phyloP scores from a whole-genome alignment of 768 basidiomycete genomes.

The Pisolithus albus region DNA sequence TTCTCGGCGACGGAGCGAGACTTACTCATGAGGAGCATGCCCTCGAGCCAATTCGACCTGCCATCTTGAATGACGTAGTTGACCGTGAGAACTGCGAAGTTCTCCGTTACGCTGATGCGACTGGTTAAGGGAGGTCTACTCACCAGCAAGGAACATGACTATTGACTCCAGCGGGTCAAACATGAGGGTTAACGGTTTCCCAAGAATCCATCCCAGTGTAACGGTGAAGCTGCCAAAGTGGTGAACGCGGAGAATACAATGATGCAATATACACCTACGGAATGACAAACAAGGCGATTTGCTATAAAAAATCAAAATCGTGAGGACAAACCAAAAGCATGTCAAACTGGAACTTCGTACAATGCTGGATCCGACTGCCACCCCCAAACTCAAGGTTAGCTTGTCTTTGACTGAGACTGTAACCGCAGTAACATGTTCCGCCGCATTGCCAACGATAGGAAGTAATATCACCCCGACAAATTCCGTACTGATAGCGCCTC shows the following conservation, averaged over 20 bases:
- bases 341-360: conserved; percentile 34
- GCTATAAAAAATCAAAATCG: conserved; percentile 32
- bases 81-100: conserved; percentile 63
- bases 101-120: background rate
- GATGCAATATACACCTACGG: conserved; percentile 33
- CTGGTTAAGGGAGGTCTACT: conserved; percentile 4
- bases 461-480: conserved; percentile 86
- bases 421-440: conserved; percentile 89
- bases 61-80: conserved; percentile 84
- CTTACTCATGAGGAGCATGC: conserved; percentile 66
- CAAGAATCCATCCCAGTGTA: conserved; percentile 72
- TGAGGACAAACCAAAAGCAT: background rate
- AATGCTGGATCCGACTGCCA: conserved; percentile 83
- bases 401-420: conserved; percentile 88
- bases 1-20: background rate
- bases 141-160: conserved; percentile 15
- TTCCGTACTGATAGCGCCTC: conserved; percentile 56
- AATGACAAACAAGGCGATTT: conserved; percentile 67
- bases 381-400: conserved; percentile 77
- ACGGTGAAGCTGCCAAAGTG: conserved; percentile 54
- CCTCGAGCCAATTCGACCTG: conserved; percentile 91
- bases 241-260: conserved; percentile 7
- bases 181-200: conserved; percentile 71
- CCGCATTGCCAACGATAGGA: conserved; percentile 89
- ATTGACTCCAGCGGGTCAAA: conserved; percentile 83